These are phyloP conservation scores for Sarocladiaceae sp. DNA, from an alignment of 2,329 filamentous ascomycete species.

Conservation along the genomic window DNA sequence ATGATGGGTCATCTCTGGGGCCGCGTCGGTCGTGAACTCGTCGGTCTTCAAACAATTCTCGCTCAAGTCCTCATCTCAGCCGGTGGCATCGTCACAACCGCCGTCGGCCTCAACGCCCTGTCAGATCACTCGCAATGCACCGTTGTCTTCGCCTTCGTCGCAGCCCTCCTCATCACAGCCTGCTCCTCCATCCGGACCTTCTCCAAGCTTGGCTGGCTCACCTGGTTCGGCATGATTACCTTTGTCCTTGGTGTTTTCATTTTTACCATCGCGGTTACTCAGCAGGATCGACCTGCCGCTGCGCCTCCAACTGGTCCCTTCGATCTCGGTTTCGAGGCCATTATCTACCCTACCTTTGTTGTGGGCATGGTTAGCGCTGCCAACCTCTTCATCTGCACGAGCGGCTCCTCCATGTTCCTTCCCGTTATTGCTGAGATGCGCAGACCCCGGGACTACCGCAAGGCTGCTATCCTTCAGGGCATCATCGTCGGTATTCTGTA, in stretches of 20 bases:
- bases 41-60: not conserved
- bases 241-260: not conserved
- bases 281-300: conserved; percentile 1
- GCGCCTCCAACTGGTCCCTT: conserved; percentile 1
- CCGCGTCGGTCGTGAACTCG: not conserved
- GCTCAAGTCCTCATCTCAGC: not conserved
- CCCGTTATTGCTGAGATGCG: conserved; percentile 6
- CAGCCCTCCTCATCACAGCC: not conserved
- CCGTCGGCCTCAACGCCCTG: conserved; percentile 5
- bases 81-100: not conserved
- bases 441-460: conserved; percentile 1
- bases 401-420: not conserved
- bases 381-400: not conserved
- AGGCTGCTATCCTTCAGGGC: conserved; percentile 15
- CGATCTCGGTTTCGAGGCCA: not conserved
- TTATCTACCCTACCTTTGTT: not conserved
- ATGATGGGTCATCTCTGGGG: not conserved
- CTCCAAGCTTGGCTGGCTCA: not conserved
- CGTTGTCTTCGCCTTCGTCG: not conserved
- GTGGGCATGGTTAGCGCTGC: not conserved
- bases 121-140: not conserved
- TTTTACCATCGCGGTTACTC: not conserved
- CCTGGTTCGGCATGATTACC: not conserved
- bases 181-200: conserved; percentile 2
- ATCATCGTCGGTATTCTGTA: conserved; percentile 22